These are phyloP conservation scores for Gelatoporia subvermispora DNA, from an alignment of 768 basidiomycete genomes.

Conservation along the genomic window DNA sequence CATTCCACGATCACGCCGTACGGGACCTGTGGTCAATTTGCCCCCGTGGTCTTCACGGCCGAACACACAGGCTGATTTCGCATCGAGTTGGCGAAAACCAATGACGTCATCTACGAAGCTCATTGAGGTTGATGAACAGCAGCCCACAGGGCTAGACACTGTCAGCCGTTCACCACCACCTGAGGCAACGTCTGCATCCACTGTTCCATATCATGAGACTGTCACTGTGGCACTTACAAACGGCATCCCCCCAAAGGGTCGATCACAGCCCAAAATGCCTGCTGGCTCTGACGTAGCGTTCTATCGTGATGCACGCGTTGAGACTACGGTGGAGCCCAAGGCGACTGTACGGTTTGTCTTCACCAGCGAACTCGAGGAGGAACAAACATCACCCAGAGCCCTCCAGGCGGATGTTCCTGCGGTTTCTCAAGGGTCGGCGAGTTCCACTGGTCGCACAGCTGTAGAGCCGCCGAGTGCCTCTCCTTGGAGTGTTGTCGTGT, in stretches of 20 bases:
- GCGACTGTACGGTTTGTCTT: constrained; percentile 70
- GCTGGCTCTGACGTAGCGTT: constrained; percentile 69
- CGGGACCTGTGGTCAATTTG: constrained; percentile 35
- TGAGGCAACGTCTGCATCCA: constrained; percentile 28
- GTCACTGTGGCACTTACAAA: constrained; percentile 18
- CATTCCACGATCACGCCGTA: constrained; percentile 27
- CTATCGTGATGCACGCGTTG: constrained; percentile 59
- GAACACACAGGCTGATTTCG: constrained; percentile 30
- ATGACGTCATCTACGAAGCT: constrained; percentile 11
- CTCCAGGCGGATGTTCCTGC: background rate
- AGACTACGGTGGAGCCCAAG: constrained; percentile 43
- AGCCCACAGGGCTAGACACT: constrained; percentile 37
- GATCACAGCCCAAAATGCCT: constrained; percentile 68
- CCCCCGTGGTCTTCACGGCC: constrained; percentile 18
- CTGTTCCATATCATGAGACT: background rate
- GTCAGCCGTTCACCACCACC: constrained; percentile 69
- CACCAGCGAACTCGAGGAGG: constrained; percentile 64
- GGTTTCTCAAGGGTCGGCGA: too few relatives aligned
- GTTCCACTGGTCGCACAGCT: too few relatives aligned
- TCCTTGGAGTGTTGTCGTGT: background rate
- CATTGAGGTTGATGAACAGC: constrained; percentile 10
- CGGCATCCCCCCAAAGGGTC: constrained; percentile 35
- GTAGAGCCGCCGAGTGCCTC: background rate
- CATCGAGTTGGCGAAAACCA: constrained; percentile 36
- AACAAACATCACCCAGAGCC: background rate